A percentile compares a stretch with the other conserved stretches of the same genome.
Conservation (phyloP, 2,329 filamentous ascomycete species). For the Nemania sp. region DNA sequence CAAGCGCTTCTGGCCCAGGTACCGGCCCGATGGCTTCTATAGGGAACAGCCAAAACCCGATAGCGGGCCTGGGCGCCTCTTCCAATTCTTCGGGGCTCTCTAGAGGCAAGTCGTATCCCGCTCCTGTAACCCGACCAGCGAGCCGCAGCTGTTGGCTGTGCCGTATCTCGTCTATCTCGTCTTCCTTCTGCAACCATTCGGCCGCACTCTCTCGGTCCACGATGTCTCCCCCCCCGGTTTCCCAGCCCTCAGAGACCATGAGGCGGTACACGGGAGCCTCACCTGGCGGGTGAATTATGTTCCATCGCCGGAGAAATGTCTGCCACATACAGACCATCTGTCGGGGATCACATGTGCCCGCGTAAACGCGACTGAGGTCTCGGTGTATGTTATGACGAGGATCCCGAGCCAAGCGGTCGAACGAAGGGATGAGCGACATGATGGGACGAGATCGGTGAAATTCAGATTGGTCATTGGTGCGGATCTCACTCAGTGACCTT, state of each 20-base stretch:
- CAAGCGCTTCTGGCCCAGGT: not conserved
- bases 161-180: constrained; percentile 13
- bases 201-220: constrained; percentile 4
- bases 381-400: constrained; percentile 6
- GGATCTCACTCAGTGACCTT: not conserved
- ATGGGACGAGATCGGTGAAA: constrained; percentile 21
- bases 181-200: constrained; percentile 9
- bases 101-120: constrained; percentile 8
- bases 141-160: not conserved
- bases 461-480: constrained; percentile 5
- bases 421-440: constrained; percentile 8
- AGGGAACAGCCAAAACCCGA: constrained; percentile 24
- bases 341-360: constrained; percentile 16
- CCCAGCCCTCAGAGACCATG: constrained; percentile 5
- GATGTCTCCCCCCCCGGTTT: not conserved
- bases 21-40: constrained; percentile 18
- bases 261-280: constrained; percentile 2
- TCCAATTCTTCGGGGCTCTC: constrained; percentile 19
- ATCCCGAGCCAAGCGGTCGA: constrained; percentile 17
- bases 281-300: not conserved
- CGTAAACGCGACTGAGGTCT: constrained; percentile 18
- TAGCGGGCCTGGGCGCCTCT: constrained; percentile 12
- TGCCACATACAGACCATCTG: constrained; percentile 7
- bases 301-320: not conserved
- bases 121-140: not conserved